Percentiles rank a stretch among this genome's conserved stretches.
Conservation (phyloP, 192 early-diverging fungal genomes). For the Linnemannia elongata region DNA sequence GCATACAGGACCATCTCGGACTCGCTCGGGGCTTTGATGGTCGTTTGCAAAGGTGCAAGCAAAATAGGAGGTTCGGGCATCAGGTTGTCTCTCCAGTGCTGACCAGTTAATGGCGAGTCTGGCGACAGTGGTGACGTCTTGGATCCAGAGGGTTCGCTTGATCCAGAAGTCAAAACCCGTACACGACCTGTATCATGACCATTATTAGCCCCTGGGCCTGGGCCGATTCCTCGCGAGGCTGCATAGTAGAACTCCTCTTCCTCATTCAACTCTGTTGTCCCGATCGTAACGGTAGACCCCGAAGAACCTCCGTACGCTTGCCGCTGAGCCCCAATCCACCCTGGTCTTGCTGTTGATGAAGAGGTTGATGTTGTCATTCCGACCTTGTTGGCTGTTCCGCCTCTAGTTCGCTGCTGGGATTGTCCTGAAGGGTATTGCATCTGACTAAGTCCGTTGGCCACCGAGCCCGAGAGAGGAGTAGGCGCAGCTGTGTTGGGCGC, state of each 20-base stretch:
- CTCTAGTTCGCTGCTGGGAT: neutral
- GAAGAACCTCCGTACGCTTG: slow-evolving; percentile 19
- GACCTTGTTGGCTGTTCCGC: neutral
- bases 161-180: neutral
- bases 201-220: neutral
- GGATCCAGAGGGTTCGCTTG: neutral
- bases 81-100: neutral
- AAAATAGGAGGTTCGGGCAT: slow-evolving; percentile 48
- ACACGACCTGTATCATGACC: neutral
- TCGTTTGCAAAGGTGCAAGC: slow-evolving; percentile 29
- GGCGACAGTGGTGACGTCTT: neutral
- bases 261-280: slow-evolving; percentile 36
- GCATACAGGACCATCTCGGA: slow-evolving; percentile 46
- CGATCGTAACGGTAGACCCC: slow-evolving; percentile 29
- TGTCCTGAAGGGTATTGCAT: slow-evolving; percentile 13
- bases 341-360: neutral
- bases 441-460: slow-evolving; percentile 1
- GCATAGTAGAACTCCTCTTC: slow-evolving; percentile 48
- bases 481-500: neutral
- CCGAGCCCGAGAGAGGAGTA: slow-evolving; percentile 10
- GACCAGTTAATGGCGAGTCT: neutral
- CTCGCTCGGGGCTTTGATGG: slow-evolving; percentile 39
- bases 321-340: neutral
- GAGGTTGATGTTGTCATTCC: slow-evolving; percentile 5
- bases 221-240: slow-evolving; percentile 8